Evolutionary conservation across 2,329 filamentous ascomycete species (phyloP).

Genomic region (Dichotomopilus funicola): DNA sequence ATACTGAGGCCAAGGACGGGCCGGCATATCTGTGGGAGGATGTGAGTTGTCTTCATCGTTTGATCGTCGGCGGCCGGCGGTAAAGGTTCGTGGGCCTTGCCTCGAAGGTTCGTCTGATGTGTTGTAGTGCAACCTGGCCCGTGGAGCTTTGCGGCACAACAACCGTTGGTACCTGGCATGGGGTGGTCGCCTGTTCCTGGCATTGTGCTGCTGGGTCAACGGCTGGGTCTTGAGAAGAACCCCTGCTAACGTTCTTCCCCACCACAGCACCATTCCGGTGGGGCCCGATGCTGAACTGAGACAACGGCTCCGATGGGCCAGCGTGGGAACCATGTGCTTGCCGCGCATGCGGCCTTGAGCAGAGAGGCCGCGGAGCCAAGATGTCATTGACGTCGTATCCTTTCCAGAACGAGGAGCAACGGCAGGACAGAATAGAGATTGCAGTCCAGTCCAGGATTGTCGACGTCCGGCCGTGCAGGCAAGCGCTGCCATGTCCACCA

Average conservation of each 20-base stretch:
- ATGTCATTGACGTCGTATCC: slow-evolving; percentile 2
- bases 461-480: background rate
- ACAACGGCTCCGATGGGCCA: slow-evolving; percentile 15
- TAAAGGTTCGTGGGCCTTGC: background rate
- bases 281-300: slow-evolving; percentile 14
- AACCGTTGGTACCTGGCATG: slow-evolving; percentile 6
- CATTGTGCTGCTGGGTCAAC: background rate
- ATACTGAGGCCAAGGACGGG: background rate
- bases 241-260: slow-evolving; percentile 13
- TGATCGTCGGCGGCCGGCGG: slow-evolving; percentile 20
- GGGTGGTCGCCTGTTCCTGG: background rate
- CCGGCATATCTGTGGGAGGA: background rate
- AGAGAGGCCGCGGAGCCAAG: background rate
- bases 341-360: background rate
- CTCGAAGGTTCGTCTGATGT: slow-evolving; percentile 15
- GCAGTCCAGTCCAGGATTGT: background rate
- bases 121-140: slow-evolving; percentile 4
- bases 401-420: slow-evolving; percentile 3
- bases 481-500: background rate
- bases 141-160: background rate
- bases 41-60: slow-evolving; percentile 9
- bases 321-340: slow-evolving; percentile 12
- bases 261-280: slow-evolving; percentile 18
- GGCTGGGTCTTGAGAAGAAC: background rate
- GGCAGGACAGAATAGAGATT: too few species aligned